Evolutionary conservation across 2,329 filamentous ascomycete species (phyloP).

Genomic region (Venturia oleaginea): DNA sequence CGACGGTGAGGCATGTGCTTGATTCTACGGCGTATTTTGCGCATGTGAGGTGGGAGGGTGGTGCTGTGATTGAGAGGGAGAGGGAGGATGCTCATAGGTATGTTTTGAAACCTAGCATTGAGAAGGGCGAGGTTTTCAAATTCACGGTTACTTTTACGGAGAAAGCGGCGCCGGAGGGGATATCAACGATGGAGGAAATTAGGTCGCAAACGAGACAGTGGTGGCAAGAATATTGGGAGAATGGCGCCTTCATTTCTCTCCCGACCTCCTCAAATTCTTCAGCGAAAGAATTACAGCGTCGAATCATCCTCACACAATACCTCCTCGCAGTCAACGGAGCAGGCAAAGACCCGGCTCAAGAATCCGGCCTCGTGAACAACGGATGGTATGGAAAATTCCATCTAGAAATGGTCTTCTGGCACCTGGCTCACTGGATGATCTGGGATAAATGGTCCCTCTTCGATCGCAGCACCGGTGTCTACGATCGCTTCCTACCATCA

Average conservation of each 20-base stretch:
- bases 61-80: neutral
- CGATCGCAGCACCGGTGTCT: slow-evolving; percentile 36
- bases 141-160: neutral
- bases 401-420: slow-evolving; percentile 48
- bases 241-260: slow-evolving; percentile 45
- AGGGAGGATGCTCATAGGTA: neutral
- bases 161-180: neutral
- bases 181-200: neutral
- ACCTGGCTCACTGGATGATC: slow-evolving; percentile 41
- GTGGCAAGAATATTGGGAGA: slow-evolving; percentile 44
- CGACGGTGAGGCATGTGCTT: neutral
- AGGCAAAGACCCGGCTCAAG: slow-evolving; percentile 40
- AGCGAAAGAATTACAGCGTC: slow-evolving; percentile 43
- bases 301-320: slow-evolving; percentile 46
- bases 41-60: neutral
- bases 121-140: neutral
- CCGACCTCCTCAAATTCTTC: slow-evolving; percentile 31
- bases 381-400: slow-evolving; percentile 51
- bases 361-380: slow-evolving; percentile 42
- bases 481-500: slow-evolving; percentile 36
- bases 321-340: slow-evolving; percentile 45
- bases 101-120: neutral
- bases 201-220: slow-evolving; percentile 31
- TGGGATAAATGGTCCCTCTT: slow-evolving; percentile 41
- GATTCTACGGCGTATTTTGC: neutral